These are phyloP conservation scores for Triangularia verruculosa DNA, from an alignment of 2,329 filamentous ascomycete species.

Conservation along the genomic window DNA sequence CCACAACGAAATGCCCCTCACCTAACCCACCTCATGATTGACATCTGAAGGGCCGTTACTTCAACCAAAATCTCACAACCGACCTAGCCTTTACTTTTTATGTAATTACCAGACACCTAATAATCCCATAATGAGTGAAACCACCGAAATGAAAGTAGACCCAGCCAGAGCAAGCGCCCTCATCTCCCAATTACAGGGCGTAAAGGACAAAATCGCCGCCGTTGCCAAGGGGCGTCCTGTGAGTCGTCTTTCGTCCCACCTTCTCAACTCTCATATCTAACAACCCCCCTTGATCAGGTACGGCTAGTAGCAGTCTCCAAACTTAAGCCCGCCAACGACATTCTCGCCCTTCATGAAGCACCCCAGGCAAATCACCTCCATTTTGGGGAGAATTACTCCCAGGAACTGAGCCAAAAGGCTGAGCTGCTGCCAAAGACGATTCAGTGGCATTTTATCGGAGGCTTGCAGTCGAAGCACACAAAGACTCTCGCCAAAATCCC, in stretches of 20 bases:
- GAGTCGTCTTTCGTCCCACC: slow-evolving; percentile 32
- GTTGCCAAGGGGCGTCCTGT: slow-evolving; percentile 54
- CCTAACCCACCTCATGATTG: background rate
- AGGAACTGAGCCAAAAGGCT: slow-evolving; percentile 86
- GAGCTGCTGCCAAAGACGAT: slow-evolving; percentile 72
- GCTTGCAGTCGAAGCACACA: slow-evolving; percentile 93
- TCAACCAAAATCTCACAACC: no score
- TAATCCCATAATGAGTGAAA: slow-evolving; percentile 41
- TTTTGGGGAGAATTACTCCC: slow-evolving; percentile 96
- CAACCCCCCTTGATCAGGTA: slow-evolving; percentile 52
- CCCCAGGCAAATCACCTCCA: slow-evolving; percentile 59
- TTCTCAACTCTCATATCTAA: background rate
- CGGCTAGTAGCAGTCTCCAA: slow-evolving; percentile 95
- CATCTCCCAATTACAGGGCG: slow-evolving; percentile 57
- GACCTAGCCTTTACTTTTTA: no score
- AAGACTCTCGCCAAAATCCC: slow-evolving; percentile 80
- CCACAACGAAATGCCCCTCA: background rate
- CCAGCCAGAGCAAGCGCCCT: slow-evolving; percentile 60
- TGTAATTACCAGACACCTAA: background rate
- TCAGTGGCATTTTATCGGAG: slow-evolving; percentile 95
- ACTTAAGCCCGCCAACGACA: slow-evolving; percentile 88
- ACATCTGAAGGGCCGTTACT: background rate
- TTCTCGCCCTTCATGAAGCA: slow-evolving; percentile 73
- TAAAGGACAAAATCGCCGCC: slow-evolving; percentile 56
- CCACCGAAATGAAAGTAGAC: slow-evolving; percentile 58